These are phyloP conservation scores for Helotiales sp. DNA, from an alignment of 2,329 filamentous ascomycete genomes.

Conservation along the genomic window DNA sequence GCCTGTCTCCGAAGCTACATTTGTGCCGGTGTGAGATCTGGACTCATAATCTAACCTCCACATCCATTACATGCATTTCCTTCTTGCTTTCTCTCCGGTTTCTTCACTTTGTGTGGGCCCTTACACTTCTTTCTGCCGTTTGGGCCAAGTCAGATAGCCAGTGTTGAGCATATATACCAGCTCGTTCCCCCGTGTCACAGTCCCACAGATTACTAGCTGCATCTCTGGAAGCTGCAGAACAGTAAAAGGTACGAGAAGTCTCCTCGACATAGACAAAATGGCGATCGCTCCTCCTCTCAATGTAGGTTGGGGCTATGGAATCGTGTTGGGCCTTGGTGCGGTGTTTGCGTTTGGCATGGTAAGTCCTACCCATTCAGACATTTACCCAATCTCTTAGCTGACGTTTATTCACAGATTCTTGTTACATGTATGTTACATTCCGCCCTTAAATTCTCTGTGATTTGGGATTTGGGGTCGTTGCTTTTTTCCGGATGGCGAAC, in stretches of 20 bases:
- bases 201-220: constrained; percentile 4
- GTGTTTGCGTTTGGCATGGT: constrained; percentile 69
- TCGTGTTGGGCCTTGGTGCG: constrained; percentile 64
- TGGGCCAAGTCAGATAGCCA: not conserved
- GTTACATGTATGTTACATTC: too few species aligned
- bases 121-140: not conserved
- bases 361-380: constrained; percentile 17
- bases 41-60: constrained; percentile 4
- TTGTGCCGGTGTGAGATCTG: constrained; percentile 12
- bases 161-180: constrained; percentile 15
- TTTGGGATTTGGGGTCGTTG: too few species aligned
- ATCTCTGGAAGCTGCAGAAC: constrained; percentile 6
- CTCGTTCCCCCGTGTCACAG: constrained; percentile 9
- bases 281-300: constrained; percentile 41
- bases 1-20: not conserved
- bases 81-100: constrained; percentile 9
- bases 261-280: constrained; percentile 33
- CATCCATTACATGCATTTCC: not conserved
- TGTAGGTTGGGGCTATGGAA: constrained; percentile 64
- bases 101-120: not conserved
- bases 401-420: constrained; percentile 37
- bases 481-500: too few species aligned
- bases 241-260: constrained; percentile 9
- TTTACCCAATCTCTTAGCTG: not conserved
- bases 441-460: too few species aligned